Percentiles rank a stretch among this genome's conserved stretches.
phyloP scores from a whole-genome alignment of 495 filamentous ascomycete genomes.

The Ascobolus immersus region DNA sequence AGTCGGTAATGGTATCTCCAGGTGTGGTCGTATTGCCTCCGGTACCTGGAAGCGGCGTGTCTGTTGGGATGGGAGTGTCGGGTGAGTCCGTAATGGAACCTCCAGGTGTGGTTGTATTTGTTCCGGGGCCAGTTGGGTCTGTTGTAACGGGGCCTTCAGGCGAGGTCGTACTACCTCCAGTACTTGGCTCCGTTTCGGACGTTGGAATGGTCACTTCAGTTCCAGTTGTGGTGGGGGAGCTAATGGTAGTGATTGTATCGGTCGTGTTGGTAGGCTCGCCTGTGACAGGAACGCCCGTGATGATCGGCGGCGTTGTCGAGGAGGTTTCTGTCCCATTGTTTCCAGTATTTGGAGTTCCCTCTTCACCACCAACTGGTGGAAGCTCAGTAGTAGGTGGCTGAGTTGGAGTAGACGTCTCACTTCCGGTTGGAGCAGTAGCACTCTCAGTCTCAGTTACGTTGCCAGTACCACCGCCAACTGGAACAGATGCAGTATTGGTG shows the following conservation, averaged over 20 bases:
- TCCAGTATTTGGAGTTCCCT: neutral
- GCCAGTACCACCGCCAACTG: neutral
- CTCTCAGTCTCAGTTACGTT: neutral
- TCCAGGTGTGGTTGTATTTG: conserved; percentile 2
- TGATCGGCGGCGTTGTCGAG: neutral
- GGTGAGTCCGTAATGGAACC: conserved; percentile 3
- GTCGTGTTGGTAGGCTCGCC: neutral
- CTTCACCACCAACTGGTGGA: conserved; percentile 2
- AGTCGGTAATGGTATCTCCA: neutral
- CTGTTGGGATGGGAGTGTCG: conserved; percentile 10
- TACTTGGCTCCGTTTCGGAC: conserved; percentile 2
- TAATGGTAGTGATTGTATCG: neutral
- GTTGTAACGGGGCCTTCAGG: neutral
- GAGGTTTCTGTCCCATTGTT: neutral
- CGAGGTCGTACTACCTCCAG: conserved; percentile 1
- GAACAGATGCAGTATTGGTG: neutral
- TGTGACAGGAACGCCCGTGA: neutral
- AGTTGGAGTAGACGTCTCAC: conserved; percentile 4
- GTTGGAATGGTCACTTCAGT: neutral
- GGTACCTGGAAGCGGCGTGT: conserved; percentile 8
- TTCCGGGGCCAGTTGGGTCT: neutral
- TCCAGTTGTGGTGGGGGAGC: neutral
- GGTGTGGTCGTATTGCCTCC: conserved; percentile 1
- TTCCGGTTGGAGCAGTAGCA: conserved; percentile 4
- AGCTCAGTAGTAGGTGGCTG: neutral